Evolutionary conservation across 164 flowering plant genomes (phyloP), one percentile per base, ranked within the genome.

Genomic region (Pachysandra terminalis): DNA sequence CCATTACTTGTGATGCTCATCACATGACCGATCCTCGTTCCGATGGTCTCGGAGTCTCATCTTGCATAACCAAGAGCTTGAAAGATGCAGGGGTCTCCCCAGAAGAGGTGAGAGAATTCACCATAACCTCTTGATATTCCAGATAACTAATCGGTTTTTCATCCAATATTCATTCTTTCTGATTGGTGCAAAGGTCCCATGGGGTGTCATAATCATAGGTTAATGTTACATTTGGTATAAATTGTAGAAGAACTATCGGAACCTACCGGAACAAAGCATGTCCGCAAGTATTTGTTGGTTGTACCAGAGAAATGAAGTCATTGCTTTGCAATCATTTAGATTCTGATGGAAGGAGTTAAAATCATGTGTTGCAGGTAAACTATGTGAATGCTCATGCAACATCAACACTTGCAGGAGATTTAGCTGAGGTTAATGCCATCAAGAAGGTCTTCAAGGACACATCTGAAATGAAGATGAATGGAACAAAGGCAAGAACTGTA

Each of bases 11-110:
- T 73, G 89, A 87, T 80, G 89, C 88, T 49, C 84, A 87, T 81
- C 91, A 87, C 74, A 87, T 87, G 86, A 87, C 89, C 23, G 88
- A 85, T 70, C 91, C 89, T 37, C 81, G 88, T 6, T 48, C 80
- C 14, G 89, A 87, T 75, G 91, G 91, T 19, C 87, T 87, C 53
- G 91, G 89, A 25, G 87, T 87, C 67, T 87, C 91, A 28, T 81
- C 87, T 56, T 87, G 91, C 83, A 85, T 87, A 59, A 53, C 68
- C 59, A 85, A 82, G 76, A 82, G 87, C 74, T 69, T 85, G 27
- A 73, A 81, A 66, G 86, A 85, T 83, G 88, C 87, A 5, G 84
- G 89, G 32, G 89, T 87, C 66, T 83, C 87, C 49, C 89, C 89
- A 17, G 91, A 87, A 77, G 91, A 87, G 86, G 91, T 82, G 68